Evolutionary conservation across 495 filamentous ascomycete species (phyloP).

Genomic region (Penicillium manginii): DNA sequence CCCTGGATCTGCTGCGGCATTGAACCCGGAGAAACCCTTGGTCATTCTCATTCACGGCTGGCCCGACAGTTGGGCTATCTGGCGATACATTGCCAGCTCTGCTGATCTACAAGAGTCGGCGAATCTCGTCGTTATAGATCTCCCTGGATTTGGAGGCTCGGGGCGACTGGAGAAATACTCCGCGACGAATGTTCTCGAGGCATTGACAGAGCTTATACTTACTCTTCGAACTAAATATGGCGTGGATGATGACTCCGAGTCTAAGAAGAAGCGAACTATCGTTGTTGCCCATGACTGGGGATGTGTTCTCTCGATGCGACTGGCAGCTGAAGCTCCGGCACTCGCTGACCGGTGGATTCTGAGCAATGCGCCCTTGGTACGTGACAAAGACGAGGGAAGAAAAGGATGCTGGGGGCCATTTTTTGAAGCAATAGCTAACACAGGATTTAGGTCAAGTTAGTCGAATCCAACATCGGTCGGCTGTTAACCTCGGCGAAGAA

Average conservation of each 20-base stretch:
- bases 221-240: constrained; percentile 50
- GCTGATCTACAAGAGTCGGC: constrained; percentile 35
- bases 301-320: constrained; percentile 51
- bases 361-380: constrained; percentile 53
- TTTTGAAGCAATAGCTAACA: constrained; percentile 3
- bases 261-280: constrained; percentile 41
- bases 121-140: constrained; percentile 54
- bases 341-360: constrained; percentile 58
- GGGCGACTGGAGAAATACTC: constrained; percentile 50
- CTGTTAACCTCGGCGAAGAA: constrained; percentile 43
- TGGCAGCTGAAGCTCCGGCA: constrained; percentile 57
- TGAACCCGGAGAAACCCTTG: constrained; percentile 41
- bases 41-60: constrained; percentile 63
- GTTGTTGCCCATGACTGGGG: constrained; percentile 64
- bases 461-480: constrained; percentile 37
- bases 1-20: constrained; percentile 19
- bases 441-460: constrained; percentile 29
- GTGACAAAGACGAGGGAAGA: constrained; percentile 16
- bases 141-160: constrained; percentile 60
- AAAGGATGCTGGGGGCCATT: no score
- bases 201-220: constrained; percentile 52
- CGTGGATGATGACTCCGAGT: constrained; percentile 32
- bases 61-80: constrained; percentile 59
- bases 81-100: constrained; percentile 46
- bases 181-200: constrained; percentile 53